phyloP scores from a whole-genome alignment of 2,329 filamentous ascomycete species.

The Trichophyton equinum region DNA sequence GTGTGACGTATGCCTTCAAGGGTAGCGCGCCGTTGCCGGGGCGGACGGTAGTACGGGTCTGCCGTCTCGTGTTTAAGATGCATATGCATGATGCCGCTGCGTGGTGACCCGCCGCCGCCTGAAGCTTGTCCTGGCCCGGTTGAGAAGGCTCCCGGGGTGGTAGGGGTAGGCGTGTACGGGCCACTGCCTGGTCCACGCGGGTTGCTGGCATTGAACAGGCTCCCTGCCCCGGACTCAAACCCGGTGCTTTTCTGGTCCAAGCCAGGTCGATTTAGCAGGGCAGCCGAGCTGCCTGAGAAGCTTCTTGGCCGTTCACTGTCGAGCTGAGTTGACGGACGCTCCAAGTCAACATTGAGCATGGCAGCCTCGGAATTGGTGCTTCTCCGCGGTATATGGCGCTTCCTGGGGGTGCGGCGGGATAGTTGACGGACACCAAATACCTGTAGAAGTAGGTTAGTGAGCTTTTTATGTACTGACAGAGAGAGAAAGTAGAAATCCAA shows the following conservation, averaged over 20 bases:
- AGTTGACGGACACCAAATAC: slow-evolving; percentile 87
- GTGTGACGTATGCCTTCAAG: slow-evolving; percentile 40
- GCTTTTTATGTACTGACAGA: not conserved
- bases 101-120: slow-evolving; percentile 32
- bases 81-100: slow-evolving; percentile 21
- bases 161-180: slow-evolving; percentile 56
- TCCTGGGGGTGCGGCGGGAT: slow-evolving; percentile 56
- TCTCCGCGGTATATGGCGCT: slow-evolving; percentile 51
- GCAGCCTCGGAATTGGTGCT: slow-evolving; percentile 73
- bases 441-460: slow-evolving; percentile 16
- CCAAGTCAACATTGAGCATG: slow-evolving; percentile 60
- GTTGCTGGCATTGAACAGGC: slow-evolving; percentile 36
- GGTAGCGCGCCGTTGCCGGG: slow-evolving; percentile 56
- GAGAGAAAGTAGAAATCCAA: not conserved
- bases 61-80: slow-evolving; percentile 41
- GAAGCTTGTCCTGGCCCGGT: slow-evolving; percentile 41
- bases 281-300: slow-evolving; percentile 49
- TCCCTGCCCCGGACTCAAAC: slow-evolving; percentile 39
- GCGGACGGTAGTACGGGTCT: slow-evolving; percentile 83
- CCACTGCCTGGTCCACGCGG: slow-evolving; percentile 48
- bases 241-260: not conserved
- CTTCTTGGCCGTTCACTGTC: slow-evolving; percentile 45
- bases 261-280: slow-evolving; percentile 35
- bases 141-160: slow-evolving; percentile 62
- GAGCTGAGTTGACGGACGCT: slow-evolving; percentile 47